phyloP scores from a whole-genome alignment of 2,329 filamentous ascomycete genomes.

The Colletotrichum sp. region DNA sequence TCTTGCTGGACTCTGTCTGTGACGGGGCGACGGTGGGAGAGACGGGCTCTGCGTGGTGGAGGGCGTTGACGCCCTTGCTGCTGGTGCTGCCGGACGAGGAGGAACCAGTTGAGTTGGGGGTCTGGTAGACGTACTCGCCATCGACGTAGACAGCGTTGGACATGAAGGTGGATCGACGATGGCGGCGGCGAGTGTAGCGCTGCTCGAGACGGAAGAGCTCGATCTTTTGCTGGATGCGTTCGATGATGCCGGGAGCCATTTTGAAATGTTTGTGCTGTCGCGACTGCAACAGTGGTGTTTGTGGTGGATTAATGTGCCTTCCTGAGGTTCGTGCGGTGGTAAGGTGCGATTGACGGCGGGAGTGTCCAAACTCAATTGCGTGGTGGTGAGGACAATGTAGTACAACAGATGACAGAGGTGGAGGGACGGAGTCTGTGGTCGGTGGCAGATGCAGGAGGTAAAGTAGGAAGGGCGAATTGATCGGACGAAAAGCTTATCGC shows the following conservation, averaged over 20 bases:
- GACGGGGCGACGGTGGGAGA: slow-evolving; percentile 27
- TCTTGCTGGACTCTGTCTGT: slow-evolving; percentile 40
- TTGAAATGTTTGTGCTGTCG: neutral
- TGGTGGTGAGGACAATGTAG: neutral
- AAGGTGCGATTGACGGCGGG: neutral
- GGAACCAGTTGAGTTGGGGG: slow-evolving; percentile 63
- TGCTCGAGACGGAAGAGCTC: slow-evolving; percentile 96
- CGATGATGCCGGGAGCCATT: slow-evolving; percentile 60
- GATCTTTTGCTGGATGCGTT: slow-evolving; percentile 71
- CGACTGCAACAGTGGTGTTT: neutral
- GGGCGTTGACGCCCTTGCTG: slow-evolving; percentile 39
- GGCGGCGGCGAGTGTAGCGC: slow-evolving; percentile 87
- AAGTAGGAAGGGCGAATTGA: neutral
- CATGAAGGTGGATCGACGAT: slow-evolving; percentile 86
- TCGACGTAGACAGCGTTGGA: slow-evolving; percentile 92
- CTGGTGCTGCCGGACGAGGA: slow-evolving; percentile 48
- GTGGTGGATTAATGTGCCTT: neutral
- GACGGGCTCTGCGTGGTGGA: slow-evolving; percentile 38
- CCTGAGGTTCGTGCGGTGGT: neutral
- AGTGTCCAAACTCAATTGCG: neutral
- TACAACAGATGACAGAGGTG: slow-evolving; percentile 1
- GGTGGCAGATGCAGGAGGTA: slow-evolving; percentile 1
- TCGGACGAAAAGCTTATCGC: slow-evolving; percentile 18
- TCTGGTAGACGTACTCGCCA: slow-evolving; percentile 90
- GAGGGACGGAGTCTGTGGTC: neutral